These are phyloP conservation scores for Tricholoma hemisulphureum DNA, from an alignment of 768 basidiomycete genomes.

Conservation along the genomic window DNA sequence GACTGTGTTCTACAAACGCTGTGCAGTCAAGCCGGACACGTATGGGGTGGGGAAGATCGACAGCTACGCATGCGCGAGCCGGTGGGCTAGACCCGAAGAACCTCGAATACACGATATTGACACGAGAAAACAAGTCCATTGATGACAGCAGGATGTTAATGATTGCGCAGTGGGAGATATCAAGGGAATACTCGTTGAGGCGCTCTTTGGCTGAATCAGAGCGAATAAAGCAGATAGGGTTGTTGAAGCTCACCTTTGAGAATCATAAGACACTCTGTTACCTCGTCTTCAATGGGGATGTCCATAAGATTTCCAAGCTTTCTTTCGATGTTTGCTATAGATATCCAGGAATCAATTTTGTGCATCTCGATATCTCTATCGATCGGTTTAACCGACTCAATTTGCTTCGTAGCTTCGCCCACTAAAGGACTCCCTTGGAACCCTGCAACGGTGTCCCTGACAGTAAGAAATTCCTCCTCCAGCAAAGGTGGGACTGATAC, in stretches of 20 bases:
- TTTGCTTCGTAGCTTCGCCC: background rate
- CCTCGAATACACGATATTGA: slow-evolving; percentile 76
- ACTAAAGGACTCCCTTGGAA: slow-evolving; percentile 2
- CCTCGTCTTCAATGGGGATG: slow-evolving; percentile 66
- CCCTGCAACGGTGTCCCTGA: slow-evolving; percentile 24
- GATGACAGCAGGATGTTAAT: slow-evolving; percentile 82
- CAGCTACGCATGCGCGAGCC: slow-evolving; percentile 89
- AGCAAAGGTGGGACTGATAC: slow-evolving; percentile 51
- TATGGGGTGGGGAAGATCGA: slow-evolving; percentile 57
- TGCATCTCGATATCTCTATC: slow-evolving; percentile 16
- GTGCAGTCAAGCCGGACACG: slow-evolving; percentile 75
- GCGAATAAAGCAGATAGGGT: background rate
- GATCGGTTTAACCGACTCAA: background rate
- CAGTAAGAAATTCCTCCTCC: slow-evolving; percentile 37
- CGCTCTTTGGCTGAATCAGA: slow-evolving; percentile 39
- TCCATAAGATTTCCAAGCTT: slow-evolving; percentile 9
- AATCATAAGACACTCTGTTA: slow-evolving; percentile 61
- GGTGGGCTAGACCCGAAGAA: slow-evolving; percentile 93
- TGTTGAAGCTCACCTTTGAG: slow-evolving; percentile 52
- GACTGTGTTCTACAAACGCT: slow-evolving; percentile 52
- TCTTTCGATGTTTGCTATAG: slow-evolving; percentile 56
- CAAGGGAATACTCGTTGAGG: slow-evolving; percentile 48
- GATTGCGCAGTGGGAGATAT: slow-evolving; percentile 61
- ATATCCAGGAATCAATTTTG: slow-evolving; percentile 63
- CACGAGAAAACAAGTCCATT: slow-evolving; percentile 73